A percentile compares a stretch with the other conserved stretches of the same genome.
Evolutionary conservation across 116 monocot genomes (phyloP).

Genomic region (Posidonia oceanica): DNA sequence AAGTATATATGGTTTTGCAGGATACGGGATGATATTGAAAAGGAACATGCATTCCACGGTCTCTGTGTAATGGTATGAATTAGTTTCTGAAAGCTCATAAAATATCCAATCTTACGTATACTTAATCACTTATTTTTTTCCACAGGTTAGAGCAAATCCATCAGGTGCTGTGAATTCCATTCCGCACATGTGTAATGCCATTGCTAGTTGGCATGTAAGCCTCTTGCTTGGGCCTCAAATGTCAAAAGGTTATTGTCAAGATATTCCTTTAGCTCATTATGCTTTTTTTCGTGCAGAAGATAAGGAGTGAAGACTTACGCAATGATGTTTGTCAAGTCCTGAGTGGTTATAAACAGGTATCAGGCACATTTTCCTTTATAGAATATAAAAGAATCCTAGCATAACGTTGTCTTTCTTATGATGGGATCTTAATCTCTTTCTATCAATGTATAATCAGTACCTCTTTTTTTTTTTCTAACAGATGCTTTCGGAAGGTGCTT

Average conservation of each 20-base stretch:
- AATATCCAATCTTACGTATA: background rate
- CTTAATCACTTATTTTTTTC: background rate
- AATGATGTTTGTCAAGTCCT: slow-evolving; percentile 81
- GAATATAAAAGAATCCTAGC: background rate
- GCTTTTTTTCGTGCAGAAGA: slow-evolving; percentile 37
- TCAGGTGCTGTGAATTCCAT: slow-evolving; percentile 55
- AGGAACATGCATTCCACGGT: slow-evolving; percentile 94
- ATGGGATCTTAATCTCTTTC: background rate
- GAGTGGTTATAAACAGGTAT: slow-evolving; percentile 87
- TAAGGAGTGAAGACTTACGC: slow-evolving; percentile 69
- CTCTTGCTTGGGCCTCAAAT: background rate
- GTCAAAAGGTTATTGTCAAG: background rate
- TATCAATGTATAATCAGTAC: background rate
- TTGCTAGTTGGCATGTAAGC: slow-evolving; percentile 97
- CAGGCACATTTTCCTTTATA: background rate
- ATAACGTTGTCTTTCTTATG: background rate
- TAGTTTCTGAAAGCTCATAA: background rate
- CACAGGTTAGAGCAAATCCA: slow-evolving; percentile 80
- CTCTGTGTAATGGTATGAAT: slow-evolving; percentile 75
- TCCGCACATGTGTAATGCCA: slow-evolving; percentile 55
- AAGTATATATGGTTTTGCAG: slow-evolving; percentile 22
- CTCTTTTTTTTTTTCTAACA: slow-evolving; percentile 9
- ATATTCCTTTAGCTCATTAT: background rate
- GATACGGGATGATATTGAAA: slow-evolving; percentile 95
- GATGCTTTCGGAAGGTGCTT: slow-evolving; percentile 67